These are phyloP conservation scores for Globisporangium sylvaticum DNA, from an alignment of 352 stramenopile species.

Conservation along the genomic window DNA sequence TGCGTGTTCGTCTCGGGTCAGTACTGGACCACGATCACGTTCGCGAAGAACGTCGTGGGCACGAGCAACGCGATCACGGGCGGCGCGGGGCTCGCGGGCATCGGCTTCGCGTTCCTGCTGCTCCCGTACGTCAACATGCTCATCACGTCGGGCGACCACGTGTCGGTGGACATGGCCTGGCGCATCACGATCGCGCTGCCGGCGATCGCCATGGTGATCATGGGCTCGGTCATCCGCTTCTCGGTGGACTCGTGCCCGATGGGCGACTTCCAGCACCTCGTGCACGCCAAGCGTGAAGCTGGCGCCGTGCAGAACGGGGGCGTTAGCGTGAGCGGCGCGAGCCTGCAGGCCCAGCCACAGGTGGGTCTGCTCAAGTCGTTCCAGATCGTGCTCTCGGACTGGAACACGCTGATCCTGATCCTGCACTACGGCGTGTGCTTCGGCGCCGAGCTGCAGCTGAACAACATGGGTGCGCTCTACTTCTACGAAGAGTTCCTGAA, in stretches of 20 bases:
- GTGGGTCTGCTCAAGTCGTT: conserved; percentile 35
- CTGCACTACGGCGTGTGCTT: conserved; percentile 93
- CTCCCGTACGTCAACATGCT: conserved; percentile 86
- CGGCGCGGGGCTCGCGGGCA: conserved; percentile 92
- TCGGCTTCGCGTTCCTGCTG: conserved; percentile 87
- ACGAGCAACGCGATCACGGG: conserved; percentile 91
- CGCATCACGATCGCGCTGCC: conserved; percentile 89
- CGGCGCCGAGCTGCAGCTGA: conserved; percentile 94
- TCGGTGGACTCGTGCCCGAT: conserved; percentile 89
- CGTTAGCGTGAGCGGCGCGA: conserved; percentile 4
- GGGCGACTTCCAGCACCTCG: conserved; percentile 90
- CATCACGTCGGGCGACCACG: conserved; percentile 53
- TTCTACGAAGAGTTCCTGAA: conserved; percentile 90
- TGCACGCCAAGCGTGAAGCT: conserved; percentile 44
- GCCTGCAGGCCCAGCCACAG: conserved; percentile 13
- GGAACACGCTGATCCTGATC: conserved; percentile 91
- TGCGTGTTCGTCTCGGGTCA: conserved; percentile 93
- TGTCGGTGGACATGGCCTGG: conserved; percentile 88
- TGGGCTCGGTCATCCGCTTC: conserved; percentile 67
- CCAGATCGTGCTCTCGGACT: conserved; percentile 62
- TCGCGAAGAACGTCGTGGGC: conserved; percentile 91
- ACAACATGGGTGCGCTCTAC: conserved; percentile 93
- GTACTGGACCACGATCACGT: conserved; percentile 95
- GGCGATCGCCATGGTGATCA: conserved; percentile 79
- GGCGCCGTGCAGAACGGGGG: conserved; percentile 25